phyloP scores from a whole-genome alignment of 352 stramenopile genomes.

The Achlya hypogyna region DNA sequence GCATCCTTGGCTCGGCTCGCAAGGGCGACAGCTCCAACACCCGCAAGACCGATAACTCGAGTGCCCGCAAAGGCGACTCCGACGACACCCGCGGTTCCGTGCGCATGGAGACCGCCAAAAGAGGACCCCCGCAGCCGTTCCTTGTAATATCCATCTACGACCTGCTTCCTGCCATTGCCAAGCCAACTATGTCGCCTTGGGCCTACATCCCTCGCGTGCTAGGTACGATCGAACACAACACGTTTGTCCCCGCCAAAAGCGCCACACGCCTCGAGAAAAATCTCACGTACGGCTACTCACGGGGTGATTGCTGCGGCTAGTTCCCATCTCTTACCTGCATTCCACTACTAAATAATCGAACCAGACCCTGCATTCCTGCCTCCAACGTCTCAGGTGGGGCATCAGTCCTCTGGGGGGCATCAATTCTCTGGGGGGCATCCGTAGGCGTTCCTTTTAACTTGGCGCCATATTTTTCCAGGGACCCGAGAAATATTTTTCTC shows the following conservation, averaged over 20 bases:
- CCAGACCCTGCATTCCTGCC: no score
- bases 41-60: no score
- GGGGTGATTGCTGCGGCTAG: slow-evolving; percentile 2
- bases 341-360: background rate
- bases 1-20: background rate
- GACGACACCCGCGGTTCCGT: background rate
- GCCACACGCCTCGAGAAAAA: background rate
- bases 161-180: background rate
- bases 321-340: background rate
- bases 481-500: no score
- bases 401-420: no score
- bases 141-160: background rate
- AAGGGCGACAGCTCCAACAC: background rate
- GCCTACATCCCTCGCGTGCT: background rate
- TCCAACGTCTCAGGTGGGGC: no score
- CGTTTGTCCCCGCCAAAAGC: background rate
- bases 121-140: background rate
- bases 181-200: background rate
- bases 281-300: background rate
- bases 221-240: background rate
- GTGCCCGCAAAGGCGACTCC: no score
- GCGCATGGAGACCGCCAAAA: background rate
- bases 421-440: no score
- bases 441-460: no score
- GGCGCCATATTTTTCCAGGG: no score